Conservation (phyloP, 2,329 filamentous ascomycete genomes). For the Arthrobotrys sinensis region DNA sequence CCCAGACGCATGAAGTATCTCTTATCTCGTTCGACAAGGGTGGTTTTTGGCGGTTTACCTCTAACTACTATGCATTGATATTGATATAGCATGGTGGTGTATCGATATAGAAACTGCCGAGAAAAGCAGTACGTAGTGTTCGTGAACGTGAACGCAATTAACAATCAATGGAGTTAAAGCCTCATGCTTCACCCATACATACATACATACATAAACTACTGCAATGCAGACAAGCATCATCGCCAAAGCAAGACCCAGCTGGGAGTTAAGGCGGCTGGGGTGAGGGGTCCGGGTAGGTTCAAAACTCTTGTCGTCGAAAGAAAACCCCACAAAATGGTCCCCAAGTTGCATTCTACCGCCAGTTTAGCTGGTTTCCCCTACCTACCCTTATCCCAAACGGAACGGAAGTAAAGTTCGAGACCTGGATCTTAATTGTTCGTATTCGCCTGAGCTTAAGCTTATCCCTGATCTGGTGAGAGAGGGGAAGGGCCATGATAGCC, state of each 20-base stretch:
- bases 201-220: conserved; percentile 9
- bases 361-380: neutral
- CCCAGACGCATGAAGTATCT: conserved; percentile 19
- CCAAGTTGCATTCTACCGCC: conserved; percentile 31
- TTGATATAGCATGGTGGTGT: conserved; percentile 17
- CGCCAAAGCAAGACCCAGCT: conserved; percentile 21
- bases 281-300: conserved; percentile 8
- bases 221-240: conserved; percentile 35
- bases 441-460: conserved; percentile 40
- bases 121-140: neutral
- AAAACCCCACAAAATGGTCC: conserved; percentile 28
- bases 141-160: conserved; percentile 1
- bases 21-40: conserved; percentile 24
- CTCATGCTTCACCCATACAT: conserved; percentile 4
- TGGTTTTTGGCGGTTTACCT: neutral
- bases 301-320: neutral
- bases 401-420: conserved; percentile 24
- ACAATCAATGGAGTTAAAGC: conserved; percentile 27
- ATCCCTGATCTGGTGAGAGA: conserved; percentile 29
- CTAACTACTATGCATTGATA: neutral
- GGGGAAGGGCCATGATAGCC: conserved; percentile 16
- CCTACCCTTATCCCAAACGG: conserved; percentile 5
- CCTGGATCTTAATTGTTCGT: conserved; percentile 25
- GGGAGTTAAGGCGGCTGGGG: conserved; percentile 24
- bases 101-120: conserved; percentile 26